These are phyloP conservation scores for Globisporangium acanthophoron DNA, from an alignment of 352 stramenopile species.

Conservation along the genomic window DNA sequence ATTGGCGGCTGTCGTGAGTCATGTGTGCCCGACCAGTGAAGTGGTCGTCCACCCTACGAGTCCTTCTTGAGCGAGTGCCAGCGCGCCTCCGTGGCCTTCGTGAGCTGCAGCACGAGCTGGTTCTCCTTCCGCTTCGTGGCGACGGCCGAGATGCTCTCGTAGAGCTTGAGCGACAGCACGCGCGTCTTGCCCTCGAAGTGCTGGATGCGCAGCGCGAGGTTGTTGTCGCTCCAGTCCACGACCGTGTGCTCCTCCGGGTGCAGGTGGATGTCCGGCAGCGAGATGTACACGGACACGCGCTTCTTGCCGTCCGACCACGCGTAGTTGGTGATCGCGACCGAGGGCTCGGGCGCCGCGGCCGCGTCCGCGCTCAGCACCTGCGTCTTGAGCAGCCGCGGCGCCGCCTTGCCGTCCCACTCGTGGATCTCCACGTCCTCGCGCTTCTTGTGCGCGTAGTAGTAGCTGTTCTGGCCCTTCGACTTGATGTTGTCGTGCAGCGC, in stretches of 20 bases:
- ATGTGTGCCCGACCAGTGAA: not conserved
- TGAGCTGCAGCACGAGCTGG: slow-evolving; percentile 70
- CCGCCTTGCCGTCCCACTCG: slow-evolving; percentile 77
- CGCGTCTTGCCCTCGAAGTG: slow-evolving; percentile 68
- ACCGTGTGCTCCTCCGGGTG: slow-evolving; percentile 58
- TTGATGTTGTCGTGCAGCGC: slow-evolving; percentile 82
- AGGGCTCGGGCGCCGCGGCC: slow-evolving; percentile 20
- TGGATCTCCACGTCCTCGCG: slow-evolving; percentile 73
- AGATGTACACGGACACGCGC: slow-evolving; percentile 72
- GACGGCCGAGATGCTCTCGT: slow-evolving; percentile 78
- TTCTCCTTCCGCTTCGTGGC: slow-evolving; percentile 78
- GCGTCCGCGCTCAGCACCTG: slow-evolving; percentile 25
- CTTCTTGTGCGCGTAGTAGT: slow-evolving; percentile 88
- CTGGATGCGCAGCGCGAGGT: slow-evolving; percentile 52
- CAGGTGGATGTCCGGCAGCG: slow-evolving; percentile 50
- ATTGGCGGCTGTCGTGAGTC: not conserved
- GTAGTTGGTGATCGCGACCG: slow-evolving; percentile 68
- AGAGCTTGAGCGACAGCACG: slow-evolving; percentile 64
- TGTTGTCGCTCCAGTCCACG: slow-evolving; percentile 61
- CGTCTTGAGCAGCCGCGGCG: slow-evolving; percentile 68
- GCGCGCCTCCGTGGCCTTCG: slow-evolving; percentile 72
- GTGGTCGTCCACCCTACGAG: slow-evolving; percentile 15
- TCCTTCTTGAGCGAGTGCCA: slow-evolving; percentile 86
- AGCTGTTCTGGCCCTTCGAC: slow-evolving; percentile 78
- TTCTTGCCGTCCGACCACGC: slow-evolving; percentile 82